Conservation (phyloP, 352 stramenopile species). For the Halophytophthora batemanensis region DNA sequence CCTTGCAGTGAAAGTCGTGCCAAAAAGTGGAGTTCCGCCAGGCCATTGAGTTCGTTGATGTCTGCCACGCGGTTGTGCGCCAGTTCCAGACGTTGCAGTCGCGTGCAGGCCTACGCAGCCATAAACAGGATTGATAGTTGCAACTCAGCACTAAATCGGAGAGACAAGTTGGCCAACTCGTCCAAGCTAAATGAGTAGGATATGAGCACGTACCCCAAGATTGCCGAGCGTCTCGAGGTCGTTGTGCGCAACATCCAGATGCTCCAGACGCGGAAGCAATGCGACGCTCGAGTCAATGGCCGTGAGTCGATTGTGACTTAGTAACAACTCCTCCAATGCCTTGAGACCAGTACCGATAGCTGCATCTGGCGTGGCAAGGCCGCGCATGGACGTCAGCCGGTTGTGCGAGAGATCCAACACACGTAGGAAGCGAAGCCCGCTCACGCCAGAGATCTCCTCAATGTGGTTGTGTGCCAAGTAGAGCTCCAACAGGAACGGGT, state of each 20-base stretch:
- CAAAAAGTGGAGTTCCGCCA: constrained; percentile 45
- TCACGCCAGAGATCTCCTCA: constrained; percentile 43
- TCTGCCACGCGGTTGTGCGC: constrained; percentile 43
- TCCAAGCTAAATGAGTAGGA: background rate
- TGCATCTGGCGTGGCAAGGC: constrained; percentile 19
- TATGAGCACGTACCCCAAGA: constrained; percentile 38
- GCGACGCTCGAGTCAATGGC: constrained; percentile 40
- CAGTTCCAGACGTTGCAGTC: constrained; percentile 54
- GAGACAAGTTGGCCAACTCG: too few species aligned
- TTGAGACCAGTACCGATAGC: constrained; percentile 20
- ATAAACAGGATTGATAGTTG: background rate
- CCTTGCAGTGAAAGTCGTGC: constrained; percentile 37
- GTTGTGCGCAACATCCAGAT: constrained; percentile 62
- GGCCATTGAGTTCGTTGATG: constrained; percentile 61
- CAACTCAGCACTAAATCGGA: background rate
- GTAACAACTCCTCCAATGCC: constrained; percentile 43
- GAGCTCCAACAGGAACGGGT: constrained; percentile 70
- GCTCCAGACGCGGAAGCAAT: constrained; percentile 41
- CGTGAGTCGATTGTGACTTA: constrained; percentile 58
- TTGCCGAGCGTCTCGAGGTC: constrained; percentile 33
- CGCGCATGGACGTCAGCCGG: constrained; percentile 35
- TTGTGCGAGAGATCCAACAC: constrained; percentile 75
- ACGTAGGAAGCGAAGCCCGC: constrained; percentile 55
- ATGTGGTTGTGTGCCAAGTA: constrained; percentile 59
- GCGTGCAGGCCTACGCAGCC: constrained; percentile 35